Evolutionary conservation across 306 rosid genomes (phyloP).

Genomic region (Hippophae gyantsensis): DNA sequence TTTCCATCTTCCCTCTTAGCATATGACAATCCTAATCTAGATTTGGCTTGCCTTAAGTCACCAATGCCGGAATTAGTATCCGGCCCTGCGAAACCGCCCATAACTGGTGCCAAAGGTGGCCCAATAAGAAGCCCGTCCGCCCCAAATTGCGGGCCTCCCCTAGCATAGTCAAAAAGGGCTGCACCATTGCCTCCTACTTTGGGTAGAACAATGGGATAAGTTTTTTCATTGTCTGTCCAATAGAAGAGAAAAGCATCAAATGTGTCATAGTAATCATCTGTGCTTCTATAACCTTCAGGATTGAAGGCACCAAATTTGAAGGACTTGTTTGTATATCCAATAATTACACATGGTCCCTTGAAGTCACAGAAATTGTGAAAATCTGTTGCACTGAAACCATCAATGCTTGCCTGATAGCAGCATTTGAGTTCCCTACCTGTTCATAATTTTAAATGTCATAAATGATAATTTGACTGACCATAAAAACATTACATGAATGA

Average conservation of each 20-base stretch:
- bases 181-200: slow-evolving; percentile 52
- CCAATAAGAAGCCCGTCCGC: slow-evolving; percentile 71
- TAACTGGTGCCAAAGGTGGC: slow-evolving; percentile 41
- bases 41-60: slow-evolving; percentile 71
- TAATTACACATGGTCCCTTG: slow-evolving; percentile 84
- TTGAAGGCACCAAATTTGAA: slow-evolving; percentile 93
- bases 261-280: slow-evolving; percentile 79
- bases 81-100: slow-evolving; percentile 50
- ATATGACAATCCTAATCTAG: slow-evolving; percentile 76
- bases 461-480: neutral
- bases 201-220: slow-evolving; percentile 35
- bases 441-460: neutral
- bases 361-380: slow-evolving; percentile 76
- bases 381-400: slow-evolving; percentile 67
- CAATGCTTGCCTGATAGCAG: slow-evolving; percentile 74
- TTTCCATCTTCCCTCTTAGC: slow-evolving; percentile 85
- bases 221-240: slow-evolving; percentile 28
- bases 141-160: slow-evolving; percentile 80
- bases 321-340: slow-evolving; percentile 68
- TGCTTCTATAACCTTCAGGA: slow-evolving; percentile 93
- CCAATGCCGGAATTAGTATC: slow-evolving; percentile 54
- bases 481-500: too few relatives aligned
- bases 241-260: slow-evolving; percentile 80
- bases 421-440: slow-evolving; percentile 80
- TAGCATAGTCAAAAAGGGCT: slow-evolving; percentile 44